Evolutionary conservation across 2,329 filamentous ascomycete species (phyloP), one percentile per base, ranked within the genome.

Genomic region (Arthrobotrys musiformis): DNA sequence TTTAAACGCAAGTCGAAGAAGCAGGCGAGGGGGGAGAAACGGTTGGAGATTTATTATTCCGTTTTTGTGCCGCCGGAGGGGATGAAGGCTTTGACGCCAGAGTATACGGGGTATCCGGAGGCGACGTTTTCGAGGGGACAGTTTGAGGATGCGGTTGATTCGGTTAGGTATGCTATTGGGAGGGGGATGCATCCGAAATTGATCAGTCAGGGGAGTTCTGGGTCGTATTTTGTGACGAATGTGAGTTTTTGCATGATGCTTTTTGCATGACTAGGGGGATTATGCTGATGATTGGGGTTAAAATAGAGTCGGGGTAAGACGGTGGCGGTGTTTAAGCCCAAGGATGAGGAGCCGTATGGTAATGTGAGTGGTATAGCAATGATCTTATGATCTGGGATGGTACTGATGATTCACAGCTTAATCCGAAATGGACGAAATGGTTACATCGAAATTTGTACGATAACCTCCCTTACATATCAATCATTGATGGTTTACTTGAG

Each of bases 351-450:
- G 84, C 95, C 95, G 0, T 99, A 97, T 82, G 95, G 95, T 0
- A 95, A 76, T 56, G 64, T 76, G 33, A 76, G 70, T 58, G 26
- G 17, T 33, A 8, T 4, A 2, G 5, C 22, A 11, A 24, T 24
- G 17, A 30, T 13, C 17, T 19, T 24, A 22, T 35, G 42, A 24
- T 11, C 13, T 37, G 42, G 33, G 9, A 40, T 8, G 17, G 35
- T 42, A 19, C 69, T 73, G 33, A 64, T 28, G 7, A 37, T 15
- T 48, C 35, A 74, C 54, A 81, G 80, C 70, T 81, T 28, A 99
- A 99, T 82, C 95, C 95, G 4, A 99, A 99, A 83, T 98, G 94
- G 94, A 98, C 96, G 81, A 99, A 99, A 85, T 99, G 95, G 95
- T 94, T 99, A 85, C 95, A 99, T 84, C 88, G 95, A 79, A 99